Percentiles rank a stretch among this genome's conserved stretches.
These are phyloP conservation scores for Fragaria vesca DNA, from an alignment of 306 rosid genomes.

Conservation along the genomic window DNA sequence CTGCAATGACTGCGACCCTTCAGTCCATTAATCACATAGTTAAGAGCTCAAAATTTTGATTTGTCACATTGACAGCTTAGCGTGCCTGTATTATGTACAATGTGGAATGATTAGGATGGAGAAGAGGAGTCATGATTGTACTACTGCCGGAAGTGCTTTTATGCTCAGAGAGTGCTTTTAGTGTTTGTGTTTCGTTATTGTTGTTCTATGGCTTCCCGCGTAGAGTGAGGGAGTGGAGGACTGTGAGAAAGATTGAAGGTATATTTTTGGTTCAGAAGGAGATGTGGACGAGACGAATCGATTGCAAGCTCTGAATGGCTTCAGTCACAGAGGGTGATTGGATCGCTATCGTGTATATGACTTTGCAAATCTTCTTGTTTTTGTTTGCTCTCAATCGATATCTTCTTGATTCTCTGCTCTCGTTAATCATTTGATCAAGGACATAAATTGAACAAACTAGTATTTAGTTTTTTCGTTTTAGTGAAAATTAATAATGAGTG, in stretches of 20 bases:
- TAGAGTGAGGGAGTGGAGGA: slow-evolving; percentile 23
- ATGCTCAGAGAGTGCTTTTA: slow-evolving; percentile 15
- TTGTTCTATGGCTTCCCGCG: slow-evolving; percentile 20
- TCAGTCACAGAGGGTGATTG: slow-evolving; percentile 33
- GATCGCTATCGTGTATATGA: slow-evolving; percentile 9
- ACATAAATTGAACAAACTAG: background rate
- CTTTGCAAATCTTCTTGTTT: slow-evolving; percentile 29
- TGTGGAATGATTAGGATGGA: slow-evolving; percentile 54
- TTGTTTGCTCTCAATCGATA: background rate
- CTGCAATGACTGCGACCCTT: slow-evolving; percentile 65
- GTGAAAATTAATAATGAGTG: background rate
- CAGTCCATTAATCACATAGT: slow-evolving; percentile 35
- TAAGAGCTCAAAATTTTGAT: slow-evolving; percentile 39
- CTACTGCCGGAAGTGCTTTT: slow-evolving; percentile 61
- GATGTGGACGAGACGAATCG: slow-evolving; percentile 75
- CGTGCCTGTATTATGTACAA: slow-evolving; percentile 19
- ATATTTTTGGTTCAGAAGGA: slow-evolving; percentile 37
- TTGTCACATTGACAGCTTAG: slow-evolving; percentile 47
- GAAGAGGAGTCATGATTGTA: slow-evolving; percentile 54
- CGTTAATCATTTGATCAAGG: slow-evolving; percentile 4
- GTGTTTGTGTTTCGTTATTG: slow-evolving; percentile 14
- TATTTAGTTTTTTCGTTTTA: background rate
- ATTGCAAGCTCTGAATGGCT: slow-evolving; percentile 44
- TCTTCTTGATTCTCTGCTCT: slow-evolving; percentile 13
- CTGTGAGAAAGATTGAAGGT: slow-evolving; percentile 34